Conservation (phyloP, 2,329 filamentous ascomycete species). For the Paecilomyces fulvus region DNA sequence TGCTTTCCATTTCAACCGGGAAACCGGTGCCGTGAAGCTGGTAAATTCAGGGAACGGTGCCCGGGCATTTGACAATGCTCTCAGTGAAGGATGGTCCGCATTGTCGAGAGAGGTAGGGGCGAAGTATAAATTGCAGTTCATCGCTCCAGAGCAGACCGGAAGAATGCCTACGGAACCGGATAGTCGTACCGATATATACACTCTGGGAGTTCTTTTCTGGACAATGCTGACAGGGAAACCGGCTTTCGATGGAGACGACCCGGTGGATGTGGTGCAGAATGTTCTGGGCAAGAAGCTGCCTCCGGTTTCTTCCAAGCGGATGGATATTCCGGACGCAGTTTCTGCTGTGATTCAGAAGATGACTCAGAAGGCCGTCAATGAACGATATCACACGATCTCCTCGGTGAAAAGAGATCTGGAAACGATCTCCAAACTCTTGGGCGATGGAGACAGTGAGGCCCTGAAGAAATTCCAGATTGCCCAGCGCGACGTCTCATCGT, state of each 20-base stretch:
- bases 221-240: conserved; percentile 70
- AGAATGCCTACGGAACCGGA: conserved; percentile 89
- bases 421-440: conserved; percentile 64
- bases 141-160: conserved; percentile 90
- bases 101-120: conserved; percentile 77
- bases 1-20: conserved; percentile 75
- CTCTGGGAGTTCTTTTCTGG: conserved; percentile 83
- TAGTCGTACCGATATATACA: conserved; percentile 87
- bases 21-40: conserved; percentile 65
- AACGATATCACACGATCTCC: conserved; percentile 82
- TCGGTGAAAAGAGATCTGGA: conserved; percentile 75
- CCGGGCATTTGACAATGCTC: conserved; percentile 80
- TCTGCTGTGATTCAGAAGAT: conserved; percentile 82
- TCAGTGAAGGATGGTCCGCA: conserved; percentile 79
- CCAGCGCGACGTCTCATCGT: conserved; percentile 81
- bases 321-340: conserved; percentile 77
- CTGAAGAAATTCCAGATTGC: conserved; percentile 69
- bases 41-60: conserved; percentile 80
- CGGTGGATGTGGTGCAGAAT: conserved; percentile 84
- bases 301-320: conserved; percentile 64
- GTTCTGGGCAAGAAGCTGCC: conserved; percentile 74
- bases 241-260: conserved; percentile 69
- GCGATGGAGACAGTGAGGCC: conserved; percentile 62
- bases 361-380: conserved; percentile 77
- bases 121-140: conserved; percentile 82